Evolutionary conservation across 805 yeast species (phyloP).

Genomic region (Komagataella phaffii): DNA sequence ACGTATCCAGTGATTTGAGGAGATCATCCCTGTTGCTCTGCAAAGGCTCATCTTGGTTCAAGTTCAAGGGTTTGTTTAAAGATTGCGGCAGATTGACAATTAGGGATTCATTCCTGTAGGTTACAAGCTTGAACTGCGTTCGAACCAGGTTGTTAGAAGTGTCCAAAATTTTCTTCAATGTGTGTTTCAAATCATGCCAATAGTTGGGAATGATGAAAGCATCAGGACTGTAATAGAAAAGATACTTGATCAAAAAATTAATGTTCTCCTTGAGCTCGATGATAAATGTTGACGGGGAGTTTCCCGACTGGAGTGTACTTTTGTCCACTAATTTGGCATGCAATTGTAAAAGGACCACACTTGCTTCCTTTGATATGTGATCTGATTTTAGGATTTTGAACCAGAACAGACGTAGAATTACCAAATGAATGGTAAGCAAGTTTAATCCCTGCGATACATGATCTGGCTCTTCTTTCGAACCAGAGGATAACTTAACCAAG

Average conservation of each 20-base stretch:
- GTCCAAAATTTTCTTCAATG: conserved; percentile 28
- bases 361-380: conserved; percentile 39
- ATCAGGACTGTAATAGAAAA: conserved; percentile 39
- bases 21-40: neutral
- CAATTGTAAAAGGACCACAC: neutral
- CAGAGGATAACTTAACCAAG: neutral
- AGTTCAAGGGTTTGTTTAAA: conserved; percentile 6
- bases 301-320: neutral
- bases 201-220: conserved; percentile 49
- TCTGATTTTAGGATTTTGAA: conserved; percentile 41
- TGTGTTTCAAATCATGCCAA: conserved; percentile 42
- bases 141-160: conserved; percentile 15
- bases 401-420: conserved; percentile 63
- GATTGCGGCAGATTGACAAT: conserved; percentile 29
- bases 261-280: conserved; percentile 6
- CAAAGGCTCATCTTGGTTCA: conserved; percentile 11
- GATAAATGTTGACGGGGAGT: neutral
- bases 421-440: conserved; percentile 19
- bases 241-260: conserved; percentile 22
- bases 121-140: conserved; percentile 44
- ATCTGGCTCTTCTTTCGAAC: neutral
- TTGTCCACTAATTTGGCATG: neutral
- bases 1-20: neutral
- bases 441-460: conserved; percentile 8
- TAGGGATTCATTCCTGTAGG: conserved; percentile 59